Base-by-base conservation (phyloP, 441 rosid genomes). In the Iberis amara region DNA sequence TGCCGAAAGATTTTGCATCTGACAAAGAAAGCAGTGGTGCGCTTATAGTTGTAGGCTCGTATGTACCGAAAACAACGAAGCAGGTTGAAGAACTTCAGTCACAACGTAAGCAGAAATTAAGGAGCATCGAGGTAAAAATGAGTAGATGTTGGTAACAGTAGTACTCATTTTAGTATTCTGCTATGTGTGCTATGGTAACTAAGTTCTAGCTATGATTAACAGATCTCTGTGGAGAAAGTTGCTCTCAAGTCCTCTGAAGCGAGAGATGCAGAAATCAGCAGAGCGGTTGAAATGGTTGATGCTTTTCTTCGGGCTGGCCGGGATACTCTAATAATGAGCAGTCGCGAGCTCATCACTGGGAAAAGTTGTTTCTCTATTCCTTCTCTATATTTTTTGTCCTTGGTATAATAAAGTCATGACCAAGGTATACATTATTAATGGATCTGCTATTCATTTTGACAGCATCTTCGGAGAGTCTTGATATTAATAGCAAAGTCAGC, bases 31-130 rank as follows among this genome's bases (percentile, higher is more conserved):
- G 63, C 55, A 79, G 53, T 32, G 98, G 96, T 50, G 98, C 83
- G 30, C 81, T 91, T 12, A 79, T 91, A 31, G 85, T 88, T 76
- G 96, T 91, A 42, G 98, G 96, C 31, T 91, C 98, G 44, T 91
- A 85, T 79, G 98, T 91, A 60, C 95, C 98, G 0, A 91, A 91
- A 73, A 91, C 96, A 62, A 91, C 98, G 43, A 80, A 82, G 62
- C 98, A 91, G 98, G 91, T 91, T 71, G 85, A 73, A 69, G 94
- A 85, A 74, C 96, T 91, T 61, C 79, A 74, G 63, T 66, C 62
- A 68, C 89, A 80, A 55, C 80, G 76, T 43, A 82, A 81, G 36
- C 73, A 70, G 49, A 52, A 71, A 60, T 57, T 91, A 62, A 80
- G 80, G 72, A 76, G 68, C 68, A 69, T 91, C 45, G 94, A 91